Base-by-base conservation (phyloP, 345 rosid species). In the Eucalyptus marginata region DNA sequence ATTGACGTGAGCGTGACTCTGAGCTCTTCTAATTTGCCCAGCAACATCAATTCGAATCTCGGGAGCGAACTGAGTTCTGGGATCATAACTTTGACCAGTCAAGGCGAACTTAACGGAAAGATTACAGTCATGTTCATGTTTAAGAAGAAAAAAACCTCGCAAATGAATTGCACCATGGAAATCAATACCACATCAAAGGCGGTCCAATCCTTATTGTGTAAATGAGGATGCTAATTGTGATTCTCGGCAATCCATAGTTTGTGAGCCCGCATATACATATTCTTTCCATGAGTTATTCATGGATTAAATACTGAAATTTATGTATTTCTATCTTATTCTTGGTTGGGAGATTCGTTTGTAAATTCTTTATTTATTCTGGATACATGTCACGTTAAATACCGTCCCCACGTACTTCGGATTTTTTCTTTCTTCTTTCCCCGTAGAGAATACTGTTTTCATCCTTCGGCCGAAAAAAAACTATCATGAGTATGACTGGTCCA, bases 91-190 rank as follows among this genome's bases (percentile, higher is more conserved):
- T 79, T 90, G 71, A 86, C 22, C 17, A 86, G 89, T 31, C 86
- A 88, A 3, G 88, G 89, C 5, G 86, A 7, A 49, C 18, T 90
- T 86, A 49, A 51, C 15, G 91, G 91, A 29, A 88, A 90, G 86
- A 40, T 90, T 15, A 68, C 66, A 14, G 40, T 90, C 62, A 50
- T 88, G 88, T 49, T 85, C 31, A 50, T 90, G 54, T 87, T 90
- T 80, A 88, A 88, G 86, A 88, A 85, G 86, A 86, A 88, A 79
- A 90, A 86, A 54, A 62, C 90, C n/a, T 27, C 88, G 13, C 44
- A 13, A 29, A 68, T 90, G 89, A 71, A 90, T 64, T 90, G 91
- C 90, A 90, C 90, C 52, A 52, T 90, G 88, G n/a, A 44, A 8
- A 49, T 90, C 7, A 20, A 83, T 24, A 56, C 52, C 59, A 17